Conservation (phyloP, 495 filamentous ascomycete genomes). For the Hypoxylon cercidicola region DNA sequence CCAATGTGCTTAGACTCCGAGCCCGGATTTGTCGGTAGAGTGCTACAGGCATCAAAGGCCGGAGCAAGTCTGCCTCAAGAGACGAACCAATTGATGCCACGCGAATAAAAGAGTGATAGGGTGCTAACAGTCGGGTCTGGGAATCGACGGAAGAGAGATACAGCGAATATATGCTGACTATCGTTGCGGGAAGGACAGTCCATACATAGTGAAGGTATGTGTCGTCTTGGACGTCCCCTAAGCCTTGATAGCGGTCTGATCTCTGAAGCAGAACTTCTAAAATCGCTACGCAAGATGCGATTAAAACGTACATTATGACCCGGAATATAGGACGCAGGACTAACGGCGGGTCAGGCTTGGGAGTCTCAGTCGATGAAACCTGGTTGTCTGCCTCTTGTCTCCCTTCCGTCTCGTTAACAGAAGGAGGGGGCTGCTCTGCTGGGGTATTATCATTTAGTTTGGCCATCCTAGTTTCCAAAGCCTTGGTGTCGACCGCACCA, state of each 20-base stretch:
- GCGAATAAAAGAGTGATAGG: conserved; percentile 26
- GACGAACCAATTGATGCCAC: conserved; percentile 27
- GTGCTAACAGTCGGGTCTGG: conserved; percentile 24
- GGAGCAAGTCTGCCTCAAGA: conserved; percentile 32
- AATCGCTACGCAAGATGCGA: conserved; percentile 30
- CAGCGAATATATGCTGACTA: conserved; percentile 24
- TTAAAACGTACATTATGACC: background rate
- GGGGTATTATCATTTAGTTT: background rate
- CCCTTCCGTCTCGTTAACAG: background rate
- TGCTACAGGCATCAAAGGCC: conserved; percentile 22
- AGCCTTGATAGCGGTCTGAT: conserved; percentile 30
- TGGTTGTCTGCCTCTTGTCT: background rate
- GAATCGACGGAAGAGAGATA: conserved; percentile 33
- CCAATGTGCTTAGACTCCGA: conserved; percentile 29
- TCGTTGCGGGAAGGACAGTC: conserved; percentile 36
- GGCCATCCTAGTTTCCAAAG: background rate
- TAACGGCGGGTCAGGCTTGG: background rate
- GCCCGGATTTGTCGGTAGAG: conserved; percentile 24
- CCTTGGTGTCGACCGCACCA: background rate
- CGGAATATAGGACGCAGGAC: background rate
- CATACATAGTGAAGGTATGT: conserved; percentile 36
- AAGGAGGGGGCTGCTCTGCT: background rate
- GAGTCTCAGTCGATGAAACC: background rate
- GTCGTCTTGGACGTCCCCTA: conserved; percentile 31
- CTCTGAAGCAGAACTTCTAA: conserved; percentile 38